A percentile compares a stretch with the other conserved stretches of the same genome.
Evolutionary conservation across 2,329 filamentous ascomycete species (phyloP).

Genomic region (Sporothrix brasiliensis): DNA sequence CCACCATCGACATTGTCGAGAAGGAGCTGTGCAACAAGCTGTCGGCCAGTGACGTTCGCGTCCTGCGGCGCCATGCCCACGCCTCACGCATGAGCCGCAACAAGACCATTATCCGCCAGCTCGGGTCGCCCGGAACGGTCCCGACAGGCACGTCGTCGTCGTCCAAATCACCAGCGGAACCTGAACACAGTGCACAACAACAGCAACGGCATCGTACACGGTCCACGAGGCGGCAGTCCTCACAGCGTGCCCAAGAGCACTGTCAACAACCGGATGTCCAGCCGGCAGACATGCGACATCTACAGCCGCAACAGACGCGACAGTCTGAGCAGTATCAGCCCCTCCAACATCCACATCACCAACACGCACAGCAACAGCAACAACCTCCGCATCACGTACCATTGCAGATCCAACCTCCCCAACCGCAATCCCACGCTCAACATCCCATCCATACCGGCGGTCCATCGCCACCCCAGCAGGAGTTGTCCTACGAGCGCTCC

Average conservation of each 20-base stretch:
- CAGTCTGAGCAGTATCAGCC: neutral
- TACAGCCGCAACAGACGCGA: neutral
- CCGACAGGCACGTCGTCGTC: neutral
- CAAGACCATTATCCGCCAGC: constrained; percentile 28
- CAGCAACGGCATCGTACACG: neutral
- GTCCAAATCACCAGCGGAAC: neutral
- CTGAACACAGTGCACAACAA: neutral
- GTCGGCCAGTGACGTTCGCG: constrained; percentile 16
- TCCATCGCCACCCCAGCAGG: neutral
- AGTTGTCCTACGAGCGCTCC: neutral
- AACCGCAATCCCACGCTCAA: neutral
- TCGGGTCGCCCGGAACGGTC: constrained; percentile 17
- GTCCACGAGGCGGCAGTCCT: neutral
- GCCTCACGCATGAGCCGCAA: constrained; percentile 13
- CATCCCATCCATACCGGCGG: neutral
- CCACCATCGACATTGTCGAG: constrained; percentile 32
- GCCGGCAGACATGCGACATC: neutral
- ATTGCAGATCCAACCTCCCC: neutral
- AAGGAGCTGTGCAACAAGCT: constrained; percentile 30
- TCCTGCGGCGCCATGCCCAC: neutral
- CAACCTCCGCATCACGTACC: neutral
- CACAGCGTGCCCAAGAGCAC: neutral
- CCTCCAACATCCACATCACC: neutral
- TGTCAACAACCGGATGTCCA: neutral
- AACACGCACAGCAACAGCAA: no score